Conservation (phyloP, 75 land plant species). For the Cryptomeria japonica region DNA sequence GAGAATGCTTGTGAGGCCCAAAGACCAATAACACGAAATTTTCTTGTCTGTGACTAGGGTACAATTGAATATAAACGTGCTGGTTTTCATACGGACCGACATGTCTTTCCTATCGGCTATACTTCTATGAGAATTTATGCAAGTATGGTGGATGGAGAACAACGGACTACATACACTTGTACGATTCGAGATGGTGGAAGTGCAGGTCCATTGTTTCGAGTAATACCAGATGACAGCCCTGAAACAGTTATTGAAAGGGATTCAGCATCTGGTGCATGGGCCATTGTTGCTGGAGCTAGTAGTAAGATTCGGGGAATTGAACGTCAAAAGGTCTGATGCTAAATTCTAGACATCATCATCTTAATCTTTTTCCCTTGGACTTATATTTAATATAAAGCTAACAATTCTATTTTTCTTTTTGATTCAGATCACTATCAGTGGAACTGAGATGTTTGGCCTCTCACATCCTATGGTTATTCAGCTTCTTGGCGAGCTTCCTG, state of each 20-base stretch:
- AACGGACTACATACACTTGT: slow-evolving; percentile 24
- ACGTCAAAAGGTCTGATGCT: slow-evolving; percentile 23
- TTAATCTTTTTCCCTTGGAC: background rate
- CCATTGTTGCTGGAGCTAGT: slow-evolving; percentile 24
- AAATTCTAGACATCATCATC: background rate
- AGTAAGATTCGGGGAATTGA: slow-evolving; percentile 26
- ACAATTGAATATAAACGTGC: slow-evolving; percentile 27
- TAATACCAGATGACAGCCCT: slow-evolving; percentile 24
- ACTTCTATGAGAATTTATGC: slow-evolving; percentile 30
- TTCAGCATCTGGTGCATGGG: slow-evolving; percentile 43
- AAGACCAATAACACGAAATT: background rate
- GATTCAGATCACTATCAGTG: slow-evolving; percentile 31
- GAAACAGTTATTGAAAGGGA: slow-evolving; percentile 22
- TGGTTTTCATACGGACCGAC: slow-evolving; percentile 31
- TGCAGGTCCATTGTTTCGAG: slow-evolving; percentile 32
- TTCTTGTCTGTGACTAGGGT: slow-evolving; percentile 18
- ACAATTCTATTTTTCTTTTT: background rate
- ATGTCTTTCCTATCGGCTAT: slow-evolving; percentile 30
- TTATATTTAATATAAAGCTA: background rate
- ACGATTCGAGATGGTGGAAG: slow-evolving; percentile 22
- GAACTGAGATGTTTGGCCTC: slow-evolving; percentile 37
- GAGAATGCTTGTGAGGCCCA: background rate
- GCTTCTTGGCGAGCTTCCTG: slow-evolving; percentile 23
- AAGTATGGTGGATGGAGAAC: slow-evolving; percentile 27
- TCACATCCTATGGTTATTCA: slow-evolving; percentile 33